phyloP scores from a whole-genome alignment of 352 stramenopile genomes.

The Pythium brachiatum region DNA sequence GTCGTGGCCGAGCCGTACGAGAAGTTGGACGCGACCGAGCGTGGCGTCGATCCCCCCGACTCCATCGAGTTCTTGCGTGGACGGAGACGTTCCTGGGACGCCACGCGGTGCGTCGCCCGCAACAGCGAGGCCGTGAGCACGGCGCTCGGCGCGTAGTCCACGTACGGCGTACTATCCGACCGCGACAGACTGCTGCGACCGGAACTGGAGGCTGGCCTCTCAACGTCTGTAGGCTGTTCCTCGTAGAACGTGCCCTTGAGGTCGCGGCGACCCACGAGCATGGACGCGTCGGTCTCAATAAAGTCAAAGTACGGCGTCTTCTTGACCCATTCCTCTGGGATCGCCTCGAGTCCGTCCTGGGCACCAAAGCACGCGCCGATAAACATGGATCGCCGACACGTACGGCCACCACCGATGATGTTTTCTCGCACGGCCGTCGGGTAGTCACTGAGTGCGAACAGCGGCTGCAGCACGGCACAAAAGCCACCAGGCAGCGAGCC shows the following conservation, averaged over 20 bases:
- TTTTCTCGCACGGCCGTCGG: conserved; percentile 76
- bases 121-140: conserved; percentile 46
- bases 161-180: conserved; percentile 43
- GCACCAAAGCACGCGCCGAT: conserved; percentile 79
- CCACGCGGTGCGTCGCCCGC: conserved; percentile 23
- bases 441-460: conserved; percentile 81
- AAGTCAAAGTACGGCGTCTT: conserved; percentile 84
- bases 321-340: conserved; percentile 70
- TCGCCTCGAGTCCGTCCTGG: conserved; percentile 62
- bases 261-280: conserved; percentile 62
- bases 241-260: conserved; percentile 48
- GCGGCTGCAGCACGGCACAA: conserved; percentile 66
- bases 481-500: conserved; percentile 66
- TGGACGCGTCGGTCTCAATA: conserved; percentile 71
- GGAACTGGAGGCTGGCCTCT: conserved; percentile 29
- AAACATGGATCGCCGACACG: conserved; percentile 77
- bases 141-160: conserved; percentile 50
- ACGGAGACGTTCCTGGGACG: conserved; percentile 29
- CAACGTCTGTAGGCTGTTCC: conserved; percentile 35
- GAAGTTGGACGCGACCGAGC: conserved; percentile 71
- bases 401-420: conserved; percentile 76
- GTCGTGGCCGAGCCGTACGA: conserved; percentile 74
- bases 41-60: conserved; percentile 59
- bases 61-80: conserved; percentile 63
- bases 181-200: conserved; percentile 20